Conservation (phyloP, 2,329 filamentous ascomycete genomes). For the Diaporthe citrichinensis region DNA sequence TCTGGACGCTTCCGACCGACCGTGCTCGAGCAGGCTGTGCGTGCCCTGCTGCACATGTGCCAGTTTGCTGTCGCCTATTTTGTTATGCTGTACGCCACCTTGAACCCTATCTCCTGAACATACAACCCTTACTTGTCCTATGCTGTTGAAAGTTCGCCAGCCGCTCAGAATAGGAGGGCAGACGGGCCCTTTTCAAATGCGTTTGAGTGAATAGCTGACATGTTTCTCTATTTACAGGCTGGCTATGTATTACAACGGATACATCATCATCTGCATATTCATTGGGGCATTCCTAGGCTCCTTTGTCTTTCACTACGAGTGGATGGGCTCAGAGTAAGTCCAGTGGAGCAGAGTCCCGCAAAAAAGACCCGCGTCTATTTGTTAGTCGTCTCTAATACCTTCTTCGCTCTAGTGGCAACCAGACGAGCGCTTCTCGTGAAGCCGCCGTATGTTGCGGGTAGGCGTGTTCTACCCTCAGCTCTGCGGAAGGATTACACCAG, state of each 20-base stretch:
- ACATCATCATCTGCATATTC: constrained; percentile 73
- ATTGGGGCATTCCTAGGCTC: constrained; percentile 70
- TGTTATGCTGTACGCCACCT: constrained; percentile 61
- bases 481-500: accelerated
- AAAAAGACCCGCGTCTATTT: neutral
- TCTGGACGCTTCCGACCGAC: constrained; percentile 55
- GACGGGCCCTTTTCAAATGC: neutral
- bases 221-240: neutral
- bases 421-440: constrained; percentile 24
- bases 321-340: constrained; percentile 30
- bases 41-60: constrained; percentile 66
- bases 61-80: constrained; percentile 73
- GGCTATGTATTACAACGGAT: constrained; percentile 51
- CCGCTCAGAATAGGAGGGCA: neutral
- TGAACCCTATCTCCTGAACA: too few species aligned
- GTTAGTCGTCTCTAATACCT: neutral
- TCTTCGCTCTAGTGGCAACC: neutral
- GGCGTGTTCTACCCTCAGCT: too few species aligned
- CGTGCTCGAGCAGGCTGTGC: constrained; percentile 64
- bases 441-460: constrained; percentile 19
- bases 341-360: too few species aligned
- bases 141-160: neutral
- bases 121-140: accelerated
- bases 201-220: neutral
- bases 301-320: constrained; percentile 60